Conservation (phyloP, 208 protist genomes). For the Crithidia mellificae region DNA sequence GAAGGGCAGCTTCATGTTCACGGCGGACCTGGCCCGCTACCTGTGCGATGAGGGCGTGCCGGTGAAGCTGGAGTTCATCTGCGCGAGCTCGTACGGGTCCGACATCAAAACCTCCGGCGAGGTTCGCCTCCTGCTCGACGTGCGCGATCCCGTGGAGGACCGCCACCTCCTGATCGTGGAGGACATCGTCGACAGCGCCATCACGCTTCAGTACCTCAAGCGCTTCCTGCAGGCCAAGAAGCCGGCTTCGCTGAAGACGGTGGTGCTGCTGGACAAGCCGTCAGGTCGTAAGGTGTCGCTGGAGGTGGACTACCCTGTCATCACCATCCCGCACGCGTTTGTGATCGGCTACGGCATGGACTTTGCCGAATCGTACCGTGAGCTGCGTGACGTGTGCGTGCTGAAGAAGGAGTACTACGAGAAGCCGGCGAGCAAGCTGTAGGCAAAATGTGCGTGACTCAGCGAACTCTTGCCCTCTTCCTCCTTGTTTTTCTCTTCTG, state of each 20-base stretch:
- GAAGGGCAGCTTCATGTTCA: conserved; percentile 86
- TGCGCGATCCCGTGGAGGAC: conserved; percentile 64
- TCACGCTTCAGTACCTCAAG: conserved; percentile 78
- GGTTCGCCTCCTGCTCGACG: conserved; percentile 87
- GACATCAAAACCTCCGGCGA: conserved; percentile 60
- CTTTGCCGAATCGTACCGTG: conserved; percentile 80
- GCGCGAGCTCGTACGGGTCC: conserved; percentile 69
- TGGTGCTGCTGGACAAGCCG: conserved; percentile 87
- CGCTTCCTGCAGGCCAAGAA: conserved; percentile 50
- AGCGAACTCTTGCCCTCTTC: no score
- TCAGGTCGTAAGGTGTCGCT: conserved; percentile 52
- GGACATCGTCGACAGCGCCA: conserved; percentile 90
- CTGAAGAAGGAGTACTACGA: conserved; percentile 69
- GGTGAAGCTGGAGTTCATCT: conserved; percentile 86
- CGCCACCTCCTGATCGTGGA: conserved; percentile 88
- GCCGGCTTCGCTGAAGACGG: conserved; percentile 81
- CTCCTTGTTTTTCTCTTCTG: no score
- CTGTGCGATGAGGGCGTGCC: conserved; percentile 73
- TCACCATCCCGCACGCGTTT: conserved; percentile 67
- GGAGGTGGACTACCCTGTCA: conserved; percentile 71
- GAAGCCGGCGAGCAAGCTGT: conserved; percentile 40
- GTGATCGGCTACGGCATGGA: conserved; percentile 93
- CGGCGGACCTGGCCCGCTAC: conserved; percentile 70
- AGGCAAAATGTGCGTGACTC: neutral
- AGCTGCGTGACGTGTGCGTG: conserved; percentile 77